A percentile compares a stretch with the other conserved stretches of the same genome.
phyloP scores from a whole-genome alignment of 345 rosid genomes.

The Eucalyptus albens region DNA sequence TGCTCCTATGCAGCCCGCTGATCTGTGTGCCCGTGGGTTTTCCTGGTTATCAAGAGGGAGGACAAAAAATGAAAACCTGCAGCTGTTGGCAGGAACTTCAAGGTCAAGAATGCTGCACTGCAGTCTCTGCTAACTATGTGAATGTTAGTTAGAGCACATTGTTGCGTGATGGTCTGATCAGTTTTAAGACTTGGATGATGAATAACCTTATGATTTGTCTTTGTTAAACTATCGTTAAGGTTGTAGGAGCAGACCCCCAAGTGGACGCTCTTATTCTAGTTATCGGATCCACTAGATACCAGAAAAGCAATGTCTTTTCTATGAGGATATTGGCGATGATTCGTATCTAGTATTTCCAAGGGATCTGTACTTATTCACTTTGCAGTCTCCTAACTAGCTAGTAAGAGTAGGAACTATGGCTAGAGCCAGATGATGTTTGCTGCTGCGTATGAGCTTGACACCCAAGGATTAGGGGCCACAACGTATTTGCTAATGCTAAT shows the following conservation, averaged over 20 bases:
- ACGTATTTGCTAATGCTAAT: not conserved
- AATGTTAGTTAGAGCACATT: not conserved
- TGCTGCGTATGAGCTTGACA: not conserved
- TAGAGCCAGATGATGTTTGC: not conserved
- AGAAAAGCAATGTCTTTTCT: not conserved
- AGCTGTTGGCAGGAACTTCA: not conserved
- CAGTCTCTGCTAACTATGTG: not conserved
- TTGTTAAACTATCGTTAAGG: not conserved
- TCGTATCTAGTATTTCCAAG: not conserved
- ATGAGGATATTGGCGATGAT: not conserved
- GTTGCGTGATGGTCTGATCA: not conserved
- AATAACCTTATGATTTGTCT: not conserved
- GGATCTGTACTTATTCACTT: not conserved
- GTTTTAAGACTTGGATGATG: not conserved
- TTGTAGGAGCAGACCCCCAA: not conserved
- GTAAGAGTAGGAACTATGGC: not conserved
- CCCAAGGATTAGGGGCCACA: not conserved
- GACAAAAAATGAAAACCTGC: not conserved
- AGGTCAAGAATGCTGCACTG: not conserved
- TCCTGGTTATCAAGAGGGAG: not conserved
- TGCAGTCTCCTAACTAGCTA: not conserved
- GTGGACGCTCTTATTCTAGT: not conserved
- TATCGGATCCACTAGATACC: not conserved
- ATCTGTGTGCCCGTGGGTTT: not conserved
- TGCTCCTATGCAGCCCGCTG: not conserved